Base-by-base conservation (phyloP, 2,329 filamentous ascomycete genomes). In the Epichloe glyceriae region DNA sequence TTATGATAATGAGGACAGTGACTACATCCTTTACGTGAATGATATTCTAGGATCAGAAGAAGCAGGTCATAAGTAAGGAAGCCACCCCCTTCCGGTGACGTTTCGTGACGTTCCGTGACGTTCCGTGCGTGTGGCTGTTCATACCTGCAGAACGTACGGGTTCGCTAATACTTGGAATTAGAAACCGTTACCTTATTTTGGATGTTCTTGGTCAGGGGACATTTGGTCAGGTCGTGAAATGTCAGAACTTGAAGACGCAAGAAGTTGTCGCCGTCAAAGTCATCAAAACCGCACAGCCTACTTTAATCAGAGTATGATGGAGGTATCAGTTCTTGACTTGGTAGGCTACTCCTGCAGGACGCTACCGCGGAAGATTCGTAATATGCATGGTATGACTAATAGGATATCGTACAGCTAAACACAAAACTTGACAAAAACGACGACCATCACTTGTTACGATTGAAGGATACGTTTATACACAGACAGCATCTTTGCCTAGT, bases 231-330 rank as follows among this genome's bases (percentile, higher is more conserved):
- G 93, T 98, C 34, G 93, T 98, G 54, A 98, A 98, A 68, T 98
- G 93, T 65, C 93, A 98, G 67, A 98, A 98, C 61, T 70, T 98
- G 60, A 96, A 95, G 71, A 97, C 93, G 0, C 90, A 96, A 66
- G 93, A 98, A 69, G 93, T 98, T 39, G 93, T 98, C 43, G 93
- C 93, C 3, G 93, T 98, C 58, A 98, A 98, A 71, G 93, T 98
- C 50, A 93, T 98, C 72, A 98, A 98, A 98, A 98, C 69, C 84
- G 91, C 61, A 98, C 93, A 2, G 93, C 93, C 38, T 98, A 98
- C 68, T 98, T 98, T 73, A 98, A 98, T 65, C 93, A 98, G 69
- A 97, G 93, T 68, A 98, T 98, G 93, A 98, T 98, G 93, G 93
- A 98, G 66, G 93, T 98, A 34, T 98, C 93, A 2, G 93, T 98